Conservation (phyloP, 139 green algal genomes). For the Picochlorum sp. region DNA sequence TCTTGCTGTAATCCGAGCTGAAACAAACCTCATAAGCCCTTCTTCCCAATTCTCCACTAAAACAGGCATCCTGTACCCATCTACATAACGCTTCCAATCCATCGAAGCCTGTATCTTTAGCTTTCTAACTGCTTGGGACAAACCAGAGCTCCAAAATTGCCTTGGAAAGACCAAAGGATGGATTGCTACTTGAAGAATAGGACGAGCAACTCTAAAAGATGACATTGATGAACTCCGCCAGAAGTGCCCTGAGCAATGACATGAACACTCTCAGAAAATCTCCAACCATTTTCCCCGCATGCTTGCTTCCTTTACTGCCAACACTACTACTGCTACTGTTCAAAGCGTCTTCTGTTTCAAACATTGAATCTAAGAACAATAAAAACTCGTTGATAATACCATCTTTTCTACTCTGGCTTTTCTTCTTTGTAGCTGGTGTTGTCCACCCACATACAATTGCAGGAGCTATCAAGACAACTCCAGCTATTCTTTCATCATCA, state of each 20-base stretch:
- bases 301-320: neutral
- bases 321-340: neutral
- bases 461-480: conserved; percentile 68
- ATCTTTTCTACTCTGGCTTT: neutral
- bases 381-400: neutral
- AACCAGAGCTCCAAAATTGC: too few species aligned
- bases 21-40: conserved; percentile 58
- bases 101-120: too few species aligned
- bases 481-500: conserved; percentile 26
- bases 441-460: conserved; percentile 55
- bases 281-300: neutral
- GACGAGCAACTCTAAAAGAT: neutral
- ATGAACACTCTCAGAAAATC: neutral
- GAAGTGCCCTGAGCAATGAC: neutral
- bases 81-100: conserved; percentile 31
- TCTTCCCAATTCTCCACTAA: conserved; percentile 42
- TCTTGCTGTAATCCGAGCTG: conserved; percentile 31
- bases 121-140: too few species aligned
- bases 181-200: conserved; percentile 9
- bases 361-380: conserved; percentile 21
- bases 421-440: neutral
- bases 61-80: conserved; percentile 63
- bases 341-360: conserved; percentile 11
- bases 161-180: conserved; percentile 40
- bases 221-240: conserved; percentile 1